Conservation (phyloP, 441 rosid species). For the Eruca vesicaria region DNA sequence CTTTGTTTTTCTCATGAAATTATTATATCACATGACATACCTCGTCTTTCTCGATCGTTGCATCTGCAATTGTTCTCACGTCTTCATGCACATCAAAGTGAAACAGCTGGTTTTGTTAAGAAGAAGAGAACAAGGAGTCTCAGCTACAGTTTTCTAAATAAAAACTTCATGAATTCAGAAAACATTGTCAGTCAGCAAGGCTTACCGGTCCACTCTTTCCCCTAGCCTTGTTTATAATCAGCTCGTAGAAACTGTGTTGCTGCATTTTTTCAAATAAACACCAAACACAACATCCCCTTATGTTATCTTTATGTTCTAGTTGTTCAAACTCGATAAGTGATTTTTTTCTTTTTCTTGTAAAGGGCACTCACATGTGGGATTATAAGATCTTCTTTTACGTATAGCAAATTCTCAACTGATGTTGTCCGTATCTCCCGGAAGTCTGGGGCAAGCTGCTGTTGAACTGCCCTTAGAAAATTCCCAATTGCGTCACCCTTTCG, state of each 20-base stretch:
- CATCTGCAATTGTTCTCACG: constrained; percentile 92
- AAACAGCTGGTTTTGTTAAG: constrained; percentile 60
- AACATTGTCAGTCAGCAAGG: neutral
- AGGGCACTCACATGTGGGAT: constrained; percentile 82
- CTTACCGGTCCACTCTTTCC: constrained; percentile 99
- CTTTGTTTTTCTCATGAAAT: neutral
- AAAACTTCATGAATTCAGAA: neutral
- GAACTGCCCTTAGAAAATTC: constrained; percentile 83
- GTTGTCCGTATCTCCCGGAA: constrained; percentile 92
- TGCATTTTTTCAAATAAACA: constrained; percentile 41
- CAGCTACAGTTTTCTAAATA: neutral
- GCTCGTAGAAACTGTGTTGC: constrained; percentile 99
- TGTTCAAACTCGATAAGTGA: neutral
- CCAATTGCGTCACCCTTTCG: constrained; percentile 91
- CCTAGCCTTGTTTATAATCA: constrained; percentile 89
- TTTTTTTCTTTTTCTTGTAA: neutral
- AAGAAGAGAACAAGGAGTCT: neutral
- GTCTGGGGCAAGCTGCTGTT: constrained; percentile 98
- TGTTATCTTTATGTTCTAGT: constrained; percentile 11
- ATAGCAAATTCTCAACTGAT: constrained; percentile 91
- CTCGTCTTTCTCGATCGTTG: constrained; percentile 97
- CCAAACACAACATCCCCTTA: neutral
- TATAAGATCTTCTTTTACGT: constrained; percentile 96
- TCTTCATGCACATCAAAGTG: constrained; percentile 99
- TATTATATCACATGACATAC: constrained; percentile 29